Percentiles rank a stretch among this genome's conserved stretches.
Evolutionary conservation across 1,284 basidiomycete genomes (phyloP).

Genomic region (Rhodotorula sp.): DNA sequence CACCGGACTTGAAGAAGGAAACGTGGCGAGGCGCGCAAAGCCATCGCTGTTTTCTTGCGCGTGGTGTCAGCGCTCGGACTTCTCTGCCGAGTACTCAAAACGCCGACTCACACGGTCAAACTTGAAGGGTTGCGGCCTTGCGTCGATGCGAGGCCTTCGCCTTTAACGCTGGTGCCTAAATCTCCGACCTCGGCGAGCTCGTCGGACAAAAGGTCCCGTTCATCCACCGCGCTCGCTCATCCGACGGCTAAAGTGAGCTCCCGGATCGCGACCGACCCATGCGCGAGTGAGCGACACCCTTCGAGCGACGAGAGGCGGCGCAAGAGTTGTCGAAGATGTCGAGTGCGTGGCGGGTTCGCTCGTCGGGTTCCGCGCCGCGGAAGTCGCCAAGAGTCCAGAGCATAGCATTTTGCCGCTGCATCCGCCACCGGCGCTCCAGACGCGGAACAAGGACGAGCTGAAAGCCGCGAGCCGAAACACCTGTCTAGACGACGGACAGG

Average conservation of each 20-base stretch:
- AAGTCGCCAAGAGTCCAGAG: constrained; percentile 2
- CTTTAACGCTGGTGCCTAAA: constrained; percentile 40
- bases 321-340: constrained; percentile 43
- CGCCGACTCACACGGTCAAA: constrained; percentile 18
- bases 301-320: constrained; percentile 30
- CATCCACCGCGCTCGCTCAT: constrained; percentile 37
- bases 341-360: constrained; percentile 29
- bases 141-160: constrained; percentile 29
- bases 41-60: constrained; percentile 25
- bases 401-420: too few relatives aligned
- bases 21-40: constrained; percentile 42
- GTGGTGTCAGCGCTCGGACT: too few relatives aligned
- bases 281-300: constrained; percentile 8
- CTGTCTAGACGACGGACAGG: neutral
- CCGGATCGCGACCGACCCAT: constrained; percentile 43
- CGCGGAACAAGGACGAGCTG: neutral
- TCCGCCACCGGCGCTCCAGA: neutral
- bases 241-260: constrained; percentile 42
- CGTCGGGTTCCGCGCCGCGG: constrained; percentile 2
- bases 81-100: rapidly evolving
- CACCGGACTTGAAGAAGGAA: constrained; percentile 22
- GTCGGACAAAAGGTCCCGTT: constrained; percentile 28
- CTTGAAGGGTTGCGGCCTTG: constrained; percentile 21
- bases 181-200: constrained; percentile 39
- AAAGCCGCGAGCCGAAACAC: neutral